phyloP scores from a whole-genome alignment of 1,284 basidiomycete genomes.

The Sporisorium exsertum region DNA sequence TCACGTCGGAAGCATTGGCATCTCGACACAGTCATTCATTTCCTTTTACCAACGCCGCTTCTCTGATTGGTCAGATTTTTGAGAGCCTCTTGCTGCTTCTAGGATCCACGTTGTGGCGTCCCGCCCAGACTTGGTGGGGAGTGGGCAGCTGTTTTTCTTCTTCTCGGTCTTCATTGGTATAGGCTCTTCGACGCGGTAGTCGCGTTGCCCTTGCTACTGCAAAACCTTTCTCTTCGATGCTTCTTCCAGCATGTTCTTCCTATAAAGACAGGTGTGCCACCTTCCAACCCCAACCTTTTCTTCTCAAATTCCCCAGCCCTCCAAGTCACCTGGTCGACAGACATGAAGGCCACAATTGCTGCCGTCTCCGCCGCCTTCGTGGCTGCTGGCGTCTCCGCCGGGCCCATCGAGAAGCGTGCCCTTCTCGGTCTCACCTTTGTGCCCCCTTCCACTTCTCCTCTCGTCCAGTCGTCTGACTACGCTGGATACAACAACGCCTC shows the following conservation, averaged over 20 bases:
- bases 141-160: not conserved
- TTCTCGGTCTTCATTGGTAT: not conserved
- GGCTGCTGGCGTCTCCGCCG: constrained; percentile 60
- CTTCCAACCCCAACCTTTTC: not conserved
- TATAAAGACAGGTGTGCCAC: not conserved
- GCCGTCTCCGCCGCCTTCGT: constrained; percentile 80
- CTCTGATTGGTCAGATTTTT: constrained; percentile 9
- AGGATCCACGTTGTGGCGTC: constrained; percentile 11
- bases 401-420: constrained; percentile 49
- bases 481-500: constrained; percentile 71
- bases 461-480: constrained; percentile 69
- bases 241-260: not conserved
- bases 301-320: not conserved
- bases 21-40: not conserved
- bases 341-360: constrained; percentile 80
- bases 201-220: not conserved
- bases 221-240: not conserved
- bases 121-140: fast-evolving
- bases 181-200: not conserved
- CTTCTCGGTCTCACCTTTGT: constrained; percentile 69
- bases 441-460: constrained; percentile 70
- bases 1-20: not conserved
- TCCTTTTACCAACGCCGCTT: constrained; percentile 1
- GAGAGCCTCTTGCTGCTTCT: not conserved
- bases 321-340: not conserved